These are phyloP conservation scores for Vaccinium myrtillus DNA, from an alignment of 148 eudicot genomes.

Conservation along the genomic window DNA sequence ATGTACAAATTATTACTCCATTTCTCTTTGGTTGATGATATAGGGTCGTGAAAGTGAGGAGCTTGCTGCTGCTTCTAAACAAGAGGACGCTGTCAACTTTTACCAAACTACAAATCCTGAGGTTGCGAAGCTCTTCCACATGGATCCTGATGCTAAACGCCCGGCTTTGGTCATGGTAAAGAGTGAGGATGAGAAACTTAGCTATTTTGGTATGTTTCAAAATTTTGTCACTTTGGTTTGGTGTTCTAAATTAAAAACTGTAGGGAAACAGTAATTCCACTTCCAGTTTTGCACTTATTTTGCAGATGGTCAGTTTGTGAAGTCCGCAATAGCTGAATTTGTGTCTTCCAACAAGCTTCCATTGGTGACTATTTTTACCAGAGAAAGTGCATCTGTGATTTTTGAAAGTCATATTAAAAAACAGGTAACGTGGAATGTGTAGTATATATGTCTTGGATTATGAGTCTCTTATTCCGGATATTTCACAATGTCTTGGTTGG, in stretches of 20 bases:
- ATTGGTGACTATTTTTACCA: constrained; percentile 69
- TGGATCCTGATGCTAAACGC: constrained; percentile 66
- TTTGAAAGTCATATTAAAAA: constrained; percentile 84
- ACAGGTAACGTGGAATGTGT: constrained; percentile 44
- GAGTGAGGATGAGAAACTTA: constrained; percentile 81
- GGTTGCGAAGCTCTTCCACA: constrained; percentile 77
- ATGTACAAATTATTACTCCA: not conserved
- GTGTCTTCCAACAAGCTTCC: constrained; percentile 86
- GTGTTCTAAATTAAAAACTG: not conserved
- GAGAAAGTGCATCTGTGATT: constrained; percentile 67
- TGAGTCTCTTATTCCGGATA: not conserved
- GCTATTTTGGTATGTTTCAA: constrained; percentile 56
- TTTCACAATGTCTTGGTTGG: not conserved
- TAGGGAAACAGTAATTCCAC: constrained; percentile 8
- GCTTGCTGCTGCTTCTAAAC: constrained; percentile 84
- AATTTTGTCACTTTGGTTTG: not conserved
- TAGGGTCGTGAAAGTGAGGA: constrained; percentile 84
- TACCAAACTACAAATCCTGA: constrained; percentile 80
- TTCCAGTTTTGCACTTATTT: constrained; percentile 15
- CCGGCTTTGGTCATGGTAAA: constrained; percentile 83
- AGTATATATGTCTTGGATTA: not conserved
- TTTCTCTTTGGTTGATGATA: constrained; percentile 14
- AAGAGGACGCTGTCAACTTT: constrained; percentile 77
- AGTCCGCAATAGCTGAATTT: constrained; percentile 72
- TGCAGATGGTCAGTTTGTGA: constrained; percentile 70